These are phyloP conservation scores for Tulasnella calospora DNA, from an alignment of 768 basidiomycete species.

Conservation along the genomic window DNA sequence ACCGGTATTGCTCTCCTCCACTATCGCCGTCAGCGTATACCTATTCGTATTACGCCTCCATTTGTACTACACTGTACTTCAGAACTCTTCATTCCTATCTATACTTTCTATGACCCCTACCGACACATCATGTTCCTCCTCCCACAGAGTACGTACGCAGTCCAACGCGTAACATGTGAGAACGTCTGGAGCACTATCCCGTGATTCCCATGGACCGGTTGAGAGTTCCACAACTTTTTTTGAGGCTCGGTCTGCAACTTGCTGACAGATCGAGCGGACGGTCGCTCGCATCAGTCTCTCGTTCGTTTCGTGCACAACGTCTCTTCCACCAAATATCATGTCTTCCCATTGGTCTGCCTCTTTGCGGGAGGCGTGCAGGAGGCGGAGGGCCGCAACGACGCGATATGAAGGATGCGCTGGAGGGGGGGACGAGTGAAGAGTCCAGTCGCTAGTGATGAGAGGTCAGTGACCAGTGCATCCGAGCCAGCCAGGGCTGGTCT, in stretches of 20 bases:
- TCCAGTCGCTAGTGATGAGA: slow-evolving; percentile 62
- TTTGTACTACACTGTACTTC: slow-evolving; percentile 14
- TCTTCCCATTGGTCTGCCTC: slow-evolving; percentile 33
- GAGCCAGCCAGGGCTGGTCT: slow-evolving; percentile 29
- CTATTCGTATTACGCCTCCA: slow-evolving; percentile 1
- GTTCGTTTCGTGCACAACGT: slow-evolving; percentile 21
- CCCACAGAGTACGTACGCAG: slow-evolving; percentile 53
- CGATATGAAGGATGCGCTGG: slow-evolving; percentile 77
- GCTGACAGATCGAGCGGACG: slow-evolving; percentile 20
- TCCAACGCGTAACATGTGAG: slow-evolving; percentile 35
- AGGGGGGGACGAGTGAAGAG: slow-evolving; percentile 54
- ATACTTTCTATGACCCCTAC: slow-evolving; percentile 46
- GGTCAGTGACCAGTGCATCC: neutral
- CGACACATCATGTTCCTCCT: slow-evolving; percentile 55
- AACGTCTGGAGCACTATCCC: slow-evolving; percentile 32
- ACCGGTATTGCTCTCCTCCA: neutral
- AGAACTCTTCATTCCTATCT: slow-evolving; percentile 46
- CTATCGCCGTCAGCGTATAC: neutral
- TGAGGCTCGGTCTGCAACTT: slow-evolving; percentile 40
- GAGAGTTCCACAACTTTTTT: slow-evolving; percentile 34
- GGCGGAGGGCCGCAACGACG: slow-evolving; percentile 62
- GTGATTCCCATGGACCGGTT: neutral
- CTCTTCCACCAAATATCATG: slow-evolving; percentile 26
- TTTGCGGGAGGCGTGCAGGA: slow-evolving; percentile 45
- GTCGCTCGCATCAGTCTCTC: slow-evolving; percentile 9